Evolutionary conservation across 2,329 filamentous ascomycete species (phyloP), one percentile per base, ranked within the genome.

Genomic region (Macrophomina pseudophaseolina): DNA sequence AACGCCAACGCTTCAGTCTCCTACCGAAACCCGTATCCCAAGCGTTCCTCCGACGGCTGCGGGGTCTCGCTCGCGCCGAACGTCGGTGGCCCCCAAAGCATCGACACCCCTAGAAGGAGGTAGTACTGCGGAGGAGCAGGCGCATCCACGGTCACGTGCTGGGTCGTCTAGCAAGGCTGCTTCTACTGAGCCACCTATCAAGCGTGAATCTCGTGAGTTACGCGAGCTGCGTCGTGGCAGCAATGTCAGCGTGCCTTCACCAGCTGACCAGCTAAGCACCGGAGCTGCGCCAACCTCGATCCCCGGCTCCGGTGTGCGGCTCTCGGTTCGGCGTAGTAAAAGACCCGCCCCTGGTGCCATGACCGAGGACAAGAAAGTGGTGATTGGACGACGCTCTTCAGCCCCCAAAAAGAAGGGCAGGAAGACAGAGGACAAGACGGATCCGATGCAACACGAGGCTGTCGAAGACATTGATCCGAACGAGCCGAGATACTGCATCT

Each of bases 301-400:
- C 3, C 75, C 79, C n/a, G 58, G 58, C 18, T 16, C 58, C 76
- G 9, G 56, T 80, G 80, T 46, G 76, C 78, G 18, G 44, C 38
- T 44, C 16, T 59, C 59, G 4, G 51, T 64, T 32, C 59, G 66
- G 2, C 80, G 88, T 73, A 87, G 91, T 60, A 82, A 85, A 64
- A 92, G 90, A 79, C 91, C 91, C 53, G 90, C 89, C 35, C 91
- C 91, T 11, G 91, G 91, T 66, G 88, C 93, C 72, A 87, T 93
- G 72, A 91, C 84, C 6, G 81, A 83, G 28, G 83, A 83, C 59
- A 85, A 86, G 49, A 87, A 87, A 52, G 85, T 89, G 72, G 91
- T 90, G 68, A 88, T 92, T 66, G 90, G 90, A 67, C 90, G 88
- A 79, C 86, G 64, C 2, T 66, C 40, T 76, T 87, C 87, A 30